Conservation (phyloP, 495 filamentous ascomycete genomes). For the Neurospora sp. region DNA sequence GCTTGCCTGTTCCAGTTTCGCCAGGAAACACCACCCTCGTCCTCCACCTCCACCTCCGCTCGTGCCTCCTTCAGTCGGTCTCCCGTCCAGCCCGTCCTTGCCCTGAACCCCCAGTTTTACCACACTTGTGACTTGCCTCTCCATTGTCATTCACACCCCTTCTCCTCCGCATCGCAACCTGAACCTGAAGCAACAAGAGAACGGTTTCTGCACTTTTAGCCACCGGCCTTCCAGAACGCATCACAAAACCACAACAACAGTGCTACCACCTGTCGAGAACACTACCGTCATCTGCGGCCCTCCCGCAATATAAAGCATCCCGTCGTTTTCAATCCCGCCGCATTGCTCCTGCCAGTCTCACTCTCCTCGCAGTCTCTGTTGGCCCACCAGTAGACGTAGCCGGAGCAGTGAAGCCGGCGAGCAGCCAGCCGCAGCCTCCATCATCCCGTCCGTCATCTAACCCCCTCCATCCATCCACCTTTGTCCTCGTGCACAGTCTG, state of each 20-base stretch:
- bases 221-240: neutral
- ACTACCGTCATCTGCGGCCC: neutral
- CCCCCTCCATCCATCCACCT: neutral
- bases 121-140: neutral
- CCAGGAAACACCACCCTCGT: neutral
- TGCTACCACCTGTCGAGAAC: neutral
- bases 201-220: neutral
- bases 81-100: neutral
- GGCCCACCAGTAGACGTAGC: neutral
- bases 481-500: neutral
- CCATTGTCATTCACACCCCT: neutral
- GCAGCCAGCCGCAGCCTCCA: neutral
- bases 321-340: neutral
- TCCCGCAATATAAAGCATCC: neutral
- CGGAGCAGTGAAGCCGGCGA: neutral
- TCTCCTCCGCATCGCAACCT: neutral
- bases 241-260: neutral
- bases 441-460: neutral
- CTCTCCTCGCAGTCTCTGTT: neutral
- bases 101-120: neutral
- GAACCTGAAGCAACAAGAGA: neutral
- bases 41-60: neutral
- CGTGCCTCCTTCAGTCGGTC: neutral
- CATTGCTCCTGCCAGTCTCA: neutral
- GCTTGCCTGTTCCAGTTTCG: neutral